Evolutionary conservation across 2,329 filamentous ascomycete genomes (phyloP).

Genomic region (Diaporthe sp.): DNA sequence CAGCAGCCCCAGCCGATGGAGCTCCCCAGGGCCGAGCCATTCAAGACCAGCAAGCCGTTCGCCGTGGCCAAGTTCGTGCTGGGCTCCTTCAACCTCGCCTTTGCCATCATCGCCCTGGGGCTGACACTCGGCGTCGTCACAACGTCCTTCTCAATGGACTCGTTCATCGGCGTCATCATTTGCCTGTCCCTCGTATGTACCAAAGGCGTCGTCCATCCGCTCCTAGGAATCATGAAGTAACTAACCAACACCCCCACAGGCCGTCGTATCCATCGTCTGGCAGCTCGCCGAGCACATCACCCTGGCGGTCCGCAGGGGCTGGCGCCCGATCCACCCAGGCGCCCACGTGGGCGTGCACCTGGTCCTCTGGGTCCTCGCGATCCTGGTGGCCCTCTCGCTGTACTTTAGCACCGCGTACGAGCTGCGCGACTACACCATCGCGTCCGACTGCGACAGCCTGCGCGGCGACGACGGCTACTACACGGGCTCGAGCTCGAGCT

Average conservation of each 20-base stretch:
- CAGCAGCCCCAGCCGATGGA: constrained; percentile 26
- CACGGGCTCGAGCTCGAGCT: constrained; percentile 33
- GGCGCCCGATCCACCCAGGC: constrained; percentile 57
- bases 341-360: constrained; percentile 59
- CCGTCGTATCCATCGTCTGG: constrained; percentile 54
- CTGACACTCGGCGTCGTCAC: constrained; percentile 1
- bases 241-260: constrained; percentile 46
- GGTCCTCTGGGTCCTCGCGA: constrained; percentile 55
- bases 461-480: background rate
- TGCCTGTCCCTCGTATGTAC: constrained; percentile 1
- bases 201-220: rapidly evolving
- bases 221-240: background rate
- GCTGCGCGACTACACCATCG: constrained; percentile 45
- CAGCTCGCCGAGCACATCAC: constrained; percentile 55
- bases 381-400: constrained; percentile 52
- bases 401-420: constrained; percentile 51
- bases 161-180: constrained; percentile 23
- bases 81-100: constrained; percentile 33
- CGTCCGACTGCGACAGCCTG: constrained; percentile 37
- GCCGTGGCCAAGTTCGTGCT: constrained; percentile 33
- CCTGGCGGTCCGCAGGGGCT: constrained; percentile 50
- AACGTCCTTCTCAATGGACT: background rate
- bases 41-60: constrained; percentile 31
- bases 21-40: constrained; percentile 26
- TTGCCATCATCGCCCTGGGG: constrained; percentile 37